These are phyloP conservation scores for Trichoderma sp. DNA, from an alignment of 2,329 filamentous ascomycete genomes.

Conservation along the genomic window DNA sequence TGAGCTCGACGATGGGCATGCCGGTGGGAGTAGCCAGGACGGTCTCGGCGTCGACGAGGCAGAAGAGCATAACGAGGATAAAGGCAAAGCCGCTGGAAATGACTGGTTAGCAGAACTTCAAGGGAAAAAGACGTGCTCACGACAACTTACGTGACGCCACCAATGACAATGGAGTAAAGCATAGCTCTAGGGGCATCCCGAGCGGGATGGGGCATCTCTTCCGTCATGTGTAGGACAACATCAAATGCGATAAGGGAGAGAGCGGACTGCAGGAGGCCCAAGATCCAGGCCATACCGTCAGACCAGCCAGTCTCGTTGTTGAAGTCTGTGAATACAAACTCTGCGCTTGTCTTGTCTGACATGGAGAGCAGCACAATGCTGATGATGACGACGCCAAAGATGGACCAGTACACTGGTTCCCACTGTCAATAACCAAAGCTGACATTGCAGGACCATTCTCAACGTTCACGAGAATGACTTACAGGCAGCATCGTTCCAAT, in stretches of 20 bases:
- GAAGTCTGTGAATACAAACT: conserved; percentile 20
- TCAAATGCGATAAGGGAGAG: conserved; percentile 20
- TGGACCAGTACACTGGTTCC: conserved; percentile 14
- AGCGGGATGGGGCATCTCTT: conserved; percentile 19
- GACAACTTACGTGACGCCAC: conserved; percentile 15
- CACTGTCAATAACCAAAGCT: background rate
- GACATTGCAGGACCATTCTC: background rate
- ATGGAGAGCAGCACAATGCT: conserved; percentile 18
- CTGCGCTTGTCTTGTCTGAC: conserved; percentile 22
- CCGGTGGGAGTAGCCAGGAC: conserved; percentile 6
- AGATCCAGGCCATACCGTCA: conserved; percentile 21
- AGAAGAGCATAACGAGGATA: conserved; percentile 19
- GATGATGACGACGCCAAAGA: conserved; percentile 16
- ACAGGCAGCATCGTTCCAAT: conserved; percentile 20
- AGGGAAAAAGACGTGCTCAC: too few species aligned
- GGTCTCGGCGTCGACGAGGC: conserved; percentile 2
- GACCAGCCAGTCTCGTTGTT: conserved; percentile 24
- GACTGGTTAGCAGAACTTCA: background rate
- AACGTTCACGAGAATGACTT: background rate
- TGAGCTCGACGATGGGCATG: conserved; percentile 22
- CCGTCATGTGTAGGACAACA: conserved; percentile 16
- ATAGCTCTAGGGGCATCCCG: conserved; percentile 17
- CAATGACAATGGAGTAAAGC: conserved; percentile 15
- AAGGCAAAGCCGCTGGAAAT: conserved; percentile 1
- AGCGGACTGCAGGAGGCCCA: conserved; percentile 17